Base-by-base conservation (phyloP, 2,329 filamentous ascomycete genomes). In the Ophiostoma triangulosporum region DNA sequence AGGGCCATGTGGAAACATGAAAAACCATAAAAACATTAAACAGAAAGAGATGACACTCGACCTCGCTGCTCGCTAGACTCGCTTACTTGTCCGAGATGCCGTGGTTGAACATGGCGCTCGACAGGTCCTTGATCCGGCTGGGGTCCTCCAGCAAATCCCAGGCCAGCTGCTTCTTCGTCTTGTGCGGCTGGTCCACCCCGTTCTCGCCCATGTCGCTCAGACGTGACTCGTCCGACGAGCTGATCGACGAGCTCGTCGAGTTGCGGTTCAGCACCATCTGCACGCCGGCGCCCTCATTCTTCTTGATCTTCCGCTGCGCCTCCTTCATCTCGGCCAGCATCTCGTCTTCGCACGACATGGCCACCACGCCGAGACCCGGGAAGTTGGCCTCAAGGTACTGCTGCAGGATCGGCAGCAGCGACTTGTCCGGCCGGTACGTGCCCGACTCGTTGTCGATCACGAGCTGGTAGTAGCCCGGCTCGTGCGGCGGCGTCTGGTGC, bases 371-470 rank as follows among this genome's bases (percentile, higher is more conserved):
- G 1, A 97, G 70, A 0, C 87, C 88, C 0, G 87, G 86, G 32
- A 96, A 81, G 59, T 91, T 88, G 24, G 66, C 67, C 31, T 81
- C 70, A 2, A 97, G 68, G 63, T 88, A 95, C 11, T 72, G 63
- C 51, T 83, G 81, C 1, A 97, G 73, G 0, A 82, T 65, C 0
- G 86, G 86, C 1, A 97, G 75, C 9, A 87, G 74, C 11, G 81
- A 75, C 54, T 85, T 84, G 63, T 94, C 88, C 0, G 91, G 91
- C 0, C 91, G 80, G 66, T 97, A 97, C 0, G 91, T 97, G 11
- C 91, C 91, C 53, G 83, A 88, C 67, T 95, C 91, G 63, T 97
- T 97, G 71, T 97, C 91, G 63, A 97, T 96, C 58, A 93, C 73
- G 8, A 97, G 77, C 64, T 95, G 85, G 66, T 95, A 97, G 64